A percentile compares a stretch with the other conserved stretches of the same genome.
Conservation (phyloP, 352 stramenopile species). For the Pseudoperonospora humuli region DNA sequence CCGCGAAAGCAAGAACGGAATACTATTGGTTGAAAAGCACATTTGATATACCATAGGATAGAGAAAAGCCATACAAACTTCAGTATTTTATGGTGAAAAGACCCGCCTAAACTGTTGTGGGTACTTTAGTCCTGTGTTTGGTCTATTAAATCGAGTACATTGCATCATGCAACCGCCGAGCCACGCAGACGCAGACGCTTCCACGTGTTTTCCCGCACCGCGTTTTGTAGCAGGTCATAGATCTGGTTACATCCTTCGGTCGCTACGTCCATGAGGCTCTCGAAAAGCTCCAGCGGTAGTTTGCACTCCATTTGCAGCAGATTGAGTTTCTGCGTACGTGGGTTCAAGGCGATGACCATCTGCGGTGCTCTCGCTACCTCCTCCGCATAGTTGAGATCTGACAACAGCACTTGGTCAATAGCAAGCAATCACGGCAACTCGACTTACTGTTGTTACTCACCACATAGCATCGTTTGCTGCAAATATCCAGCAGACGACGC, state of each 20-base stretch:
- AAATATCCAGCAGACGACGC: constrained; percentile 85
- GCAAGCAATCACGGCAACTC: background rate
- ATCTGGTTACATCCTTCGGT: constrained; percentile 81
- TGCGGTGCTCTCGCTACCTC: constrained; percentile 82
- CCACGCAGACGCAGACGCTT: constrained; percentile 58
- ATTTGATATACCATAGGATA: too few relatives aligned
- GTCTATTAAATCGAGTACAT: background rate
- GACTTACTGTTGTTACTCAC: constrained; percentile 20
- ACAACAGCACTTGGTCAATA: constrained; percentile 2
- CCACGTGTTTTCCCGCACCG: constrained; percentile 81
- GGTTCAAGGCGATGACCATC: constrained; percentile 82
- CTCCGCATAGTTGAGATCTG: constrained; percentile 88
- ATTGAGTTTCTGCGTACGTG: constrained; percentile 81
- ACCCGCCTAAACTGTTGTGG: background rate
- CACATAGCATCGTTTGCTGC: constrained; percentile 82
- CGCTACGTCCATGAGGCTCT: constrained; percentile 74
- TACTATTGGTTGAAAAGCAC: constrained; percentile 19
- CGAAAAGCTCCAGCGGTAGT: constrained; percentile 81
- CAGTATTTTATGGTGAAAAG: constrained; percentile 13
- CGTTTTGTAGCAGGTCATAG: constrained; percentile 78
- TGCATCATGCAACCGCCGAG: constrained; percentile 29
- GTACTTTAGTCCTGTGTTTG: background rate
- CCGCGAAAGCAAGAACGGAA: constrained; percentile 7
- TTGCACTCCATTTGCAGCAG: constrained; percentile 89
- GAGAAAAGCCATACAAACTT: constrained; percentile 18